phyloP scores from a whole-genome alignment of 495 filamentous ascomycete species.

The Neurospora intermedia region DNA sequence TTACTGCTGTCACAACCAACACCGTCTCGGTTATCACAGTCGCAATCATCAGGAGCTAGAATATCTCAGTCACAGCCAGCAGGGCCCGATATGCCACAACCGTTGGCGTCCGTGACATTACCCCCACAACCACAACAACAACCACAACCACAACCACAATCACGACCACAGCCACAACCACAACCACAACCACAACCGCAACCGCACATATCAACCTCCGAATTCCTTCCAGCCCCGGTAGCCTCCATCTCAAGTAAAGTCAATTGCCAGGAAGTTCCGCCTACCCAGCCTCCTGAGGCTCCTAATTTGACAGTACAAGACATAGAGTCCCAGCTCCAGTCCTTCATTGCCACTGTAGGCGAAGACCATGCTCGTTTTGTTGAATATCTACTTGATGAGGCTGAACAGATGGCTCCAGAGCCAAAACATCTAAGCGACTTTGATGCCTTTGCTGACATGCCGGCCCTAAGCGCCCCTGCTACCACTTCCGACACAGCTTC shows the following conservation, averaged over 20 bases:
- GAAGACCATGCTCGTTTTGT: constrained; percentile 28
- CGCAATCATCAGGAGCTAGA: neutral
- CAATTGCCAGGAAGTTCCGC: neutral
- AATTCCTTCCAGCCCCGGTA: neutral
- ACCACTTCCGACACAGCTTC: constrained; percentile 5
- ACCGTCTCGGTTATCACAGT: neutral
- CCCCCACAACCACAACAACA: neutral
- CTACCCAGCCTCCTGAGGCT: constrained; percentile 21
- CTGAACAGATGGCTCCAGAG: constrained; percentile 24
- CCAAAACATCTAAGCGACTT: constrained; percentile 24
- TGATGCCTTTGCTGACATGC: constrained; percentile 32
- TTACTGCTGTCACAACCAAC: neutral
- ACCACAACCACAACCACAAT: neutral
- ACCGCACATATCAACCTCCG: neutral
- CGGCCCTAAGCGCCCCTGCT: constrained; percentile 6
- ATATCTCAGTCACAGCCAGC: neutral
- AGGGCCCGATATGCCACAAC: neutral
- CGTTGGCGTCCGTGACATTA: neutral
- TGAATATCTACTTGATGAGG: constrained; percentile 28
- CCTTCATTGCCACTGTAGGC: constrained; percentile 21
- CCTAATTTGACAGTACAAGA: constrained; percentile 27
- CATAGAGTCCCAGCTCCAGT: constrained; percentile 20
- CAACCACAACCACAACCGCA: neutral
- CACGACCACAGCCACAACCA: neutral
- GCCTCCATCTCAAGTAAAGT: neutral